Conservation (phyloP, 2,329 filamentous ascomycete genomes). For the Chalaropsis thielavioides region DNA sequence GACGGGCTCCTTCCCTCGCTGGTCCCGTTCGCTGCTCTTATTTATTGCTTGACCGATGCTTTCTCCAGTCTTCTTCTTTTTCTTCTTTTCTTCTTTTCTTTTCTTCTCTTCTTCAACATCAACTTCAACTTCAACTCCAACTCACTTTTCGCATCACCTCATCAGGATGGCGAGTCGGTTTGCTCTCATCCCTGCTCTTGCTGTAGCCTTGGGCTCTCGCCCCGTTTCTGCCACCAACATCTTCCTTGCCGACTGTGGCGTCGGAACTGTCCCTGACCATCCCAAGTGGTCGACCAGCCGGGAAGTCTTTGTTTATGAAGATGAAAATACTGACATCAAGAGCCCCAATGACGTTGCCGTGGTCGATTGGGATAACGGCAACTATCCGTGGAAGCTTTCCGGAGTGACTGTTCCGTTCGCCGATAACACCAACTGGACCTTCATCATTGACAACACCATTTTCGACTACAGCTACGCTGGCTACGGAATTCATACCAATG, state of each 20-base stretch:
- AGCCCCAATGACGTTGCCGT: background rate
- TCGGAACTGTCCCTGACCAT: constrained; percentile 1
- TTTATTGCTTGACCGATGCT: background rate
- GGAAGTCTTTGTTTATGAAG: constrained; percentile 5
- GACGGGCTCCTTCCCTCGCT: background rate
- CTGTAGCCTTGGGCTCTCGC: background rate
- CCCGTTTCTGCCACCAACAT: background rate
- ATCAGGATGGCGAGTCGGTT: background rate
- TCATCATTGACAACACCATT: constrained; percentile 10
- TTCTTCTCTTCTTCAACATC: background rate
- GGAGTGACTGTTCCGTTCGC: constrained; percentile 10
- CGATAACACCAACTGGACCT: constrained; percentile 8
- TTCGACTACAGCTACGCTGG: constrained; percentile 11
- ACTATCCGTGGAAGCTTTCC: constrained; percentile 9
- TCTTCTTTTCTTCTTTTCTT: background rate
- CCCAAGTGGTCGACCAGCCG: constrained; percentile 6
- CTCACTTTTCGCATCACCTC: background rate
- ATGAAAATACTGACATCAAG: constrained; percentile 1
- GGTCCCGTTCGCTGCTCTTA: background rate
- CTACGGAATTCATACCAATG: constrained; percentile 4
- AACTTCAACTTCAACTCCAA: background rate
- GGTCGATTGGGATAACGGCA: background rate
- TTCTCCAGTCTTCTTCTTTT: background rate
- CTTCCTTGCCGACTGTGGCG: constrained; percentile 10
- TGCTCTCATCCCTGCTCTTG: constrained; percentile 3